phyloP scores from a whole-genome alignment of 108 stramenopile species.

The Seminavis robusta region DNA sequence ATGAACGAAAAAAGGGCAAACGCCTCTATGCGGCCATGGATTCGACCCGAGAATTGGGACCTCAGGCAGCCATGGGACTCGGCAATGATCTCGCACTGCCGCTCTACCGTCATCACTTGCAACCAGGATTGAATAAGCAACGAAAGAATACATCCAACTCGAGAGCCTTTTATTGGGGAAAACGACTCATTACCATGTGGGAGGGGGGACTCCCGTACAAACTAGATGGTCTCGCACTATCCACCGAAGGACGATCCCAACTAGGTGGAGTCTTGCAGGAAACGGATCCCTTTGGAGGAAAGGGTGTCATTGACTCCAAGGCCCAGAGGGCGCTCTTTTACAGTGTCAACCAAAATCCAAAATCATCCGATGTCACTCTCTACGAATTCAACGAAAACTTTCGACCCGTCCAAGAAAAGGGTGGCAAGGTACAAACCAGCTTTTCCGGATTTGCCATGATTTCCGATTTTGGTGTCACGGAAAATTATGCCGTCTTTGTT shows the following conservation, averaged over 20 bases:
- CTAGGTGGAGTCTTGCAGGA: slow-evolving; percentile 79
- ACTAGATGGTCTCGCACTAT: slow-evolving; percentile 67
- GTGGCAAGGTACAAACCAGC: slow-evolving; percentile 35
- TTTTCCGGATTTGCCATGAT: slow-evolving; percentile 73
- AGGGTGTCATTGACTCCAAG: slow-evolving; percentile 52
- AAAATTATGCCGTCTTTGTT: slow-evolving; percentile 72
- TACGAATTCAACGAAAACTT: slow-evolving; percentile 81
- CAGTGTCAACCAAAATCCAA: slow-evolving; percentile 49
- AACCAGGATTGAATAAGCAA: slow-evolving; percentile 73
- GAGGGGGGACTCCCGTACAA: slow-evolving; percentile 85
- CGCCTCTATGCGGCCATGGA: slow-evolving; percentile 79
- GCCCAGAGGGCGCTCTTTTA: slow-evolving; percentile 72
- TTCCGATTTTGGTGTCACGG: slow-evolving; percentile 74
- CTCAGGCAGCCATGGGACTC: slow-evolving; percentile 12
- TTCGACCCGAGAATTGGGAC: slow-evolving; percentile 52
- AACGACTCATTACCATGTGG: slow-evolving; percentile 69
- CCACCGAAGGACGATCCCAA: slow-evolving; percentile 75
- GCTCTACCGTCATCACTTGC: slow-evolving; percentile 72
- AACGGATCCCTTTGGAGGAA: slow-evolving; percentile 56
- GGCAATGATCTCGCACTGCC: slow-evolving; percentile 75
- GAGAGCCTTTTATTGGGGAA: slow-evolving; percentile 70
- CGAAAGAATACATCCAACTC: slow-evolving; percentile 84
- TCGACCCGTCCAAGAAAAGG: slow-evolving; percentile 52
- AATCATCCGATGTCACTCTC: slow-evolving; percentile 51
- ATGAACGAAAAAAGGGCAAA: slow-evolving; percentile 79